A percentile compares a stretch with the other conserved stretches of the same genome.
phyloP scores from a whole-genome alignment of 2,329 filamentous ascomycete species.

The Paraphaeosphaeria minitans region DNA sequence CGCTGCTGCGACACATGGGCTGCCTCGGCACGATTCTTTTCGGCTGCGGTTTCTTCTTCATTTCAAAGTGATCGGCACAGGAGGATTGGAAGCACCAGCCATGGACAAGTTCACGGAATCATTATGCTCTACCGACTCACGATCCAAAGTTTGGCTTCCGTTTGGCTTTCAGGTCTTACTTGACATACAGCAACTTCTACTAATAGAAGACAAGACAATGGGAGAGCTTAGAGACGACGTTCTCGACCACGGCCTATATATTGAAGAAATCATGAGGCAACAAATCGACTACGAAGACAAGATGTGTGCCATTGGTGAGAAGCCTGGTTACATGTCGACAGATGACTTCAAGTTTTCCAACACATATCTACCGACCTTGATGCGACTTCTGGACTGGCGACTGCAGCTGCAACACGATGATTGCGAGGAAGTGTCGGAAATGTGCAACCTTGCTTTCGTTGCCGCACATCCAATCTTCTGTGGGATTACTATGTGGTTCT shows the following conservation, averaged over 20 bases:
- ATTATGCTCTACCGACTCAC: conserved; percentile 10
- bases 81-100: conserved; percentile 11
- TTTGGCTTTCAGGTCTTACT: conserved; percentile 25
- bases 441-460: conserved; percentile 15
- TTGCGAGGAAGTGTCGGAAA: neutral
- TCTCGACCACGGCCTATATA: conserved; percentile 12
- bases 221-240: conserved; percentile 13
- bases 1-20: neutral
- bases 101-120: conserved; percentile 21
- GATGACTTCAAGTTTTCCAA: conserved; percentile 24
- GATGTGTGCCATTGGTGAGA: conserved; percentile 18
- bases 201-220: conserved; percentile 4
- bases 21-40: neutral
- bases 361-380: conserved; percentile 14
- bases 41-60: conserved; percentile 17
- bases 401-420: conserved; percentile 10
- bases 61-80: conserved; percentile 16
- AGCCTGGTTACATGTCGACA: conserved; percentile 27
- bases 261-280: conserved; percentile 14
- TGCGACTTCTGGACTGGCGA: conserved; percentile 16
- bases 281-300: conserved; percentile 25
- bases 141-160: conserved; percentile 16
- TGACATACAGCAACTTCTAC: conserved; percentile 16
- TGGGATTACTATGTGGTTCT: conserved; percentile 19
- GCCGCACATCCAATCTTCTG: conserved; percentile 19